Percentiles rank a stretch among this genome's conserved stretches.
Evolutionary conservation across 2,329 filamentous ascomycete species (phyloP).

Genomic region (Colletotrichum viniferum): DNA sequence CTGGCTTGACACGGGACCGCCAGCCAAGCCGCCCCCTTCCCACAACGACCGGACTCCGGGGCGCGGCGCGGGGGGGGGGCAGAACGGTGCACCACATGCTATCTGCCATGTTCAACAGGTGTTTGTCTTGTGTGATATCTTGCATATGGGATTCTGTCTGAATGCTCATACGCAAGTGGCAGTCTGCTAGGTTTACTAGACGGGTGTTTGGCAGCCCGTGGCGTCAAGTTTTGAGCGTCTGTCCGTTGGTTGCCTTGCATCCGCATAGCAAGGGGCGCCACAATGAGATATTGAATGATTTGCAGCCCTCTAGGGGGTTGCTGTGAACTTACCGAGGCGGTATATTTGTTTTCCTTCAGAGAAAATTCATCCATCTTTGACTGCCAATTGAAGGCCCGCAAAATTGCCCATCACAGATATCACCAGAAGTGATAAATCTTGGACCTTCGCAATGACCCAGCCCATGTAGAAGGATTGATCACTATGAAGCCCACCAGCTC

Average conservation of each 20-base stretch:
- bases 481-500: too few species aligned
- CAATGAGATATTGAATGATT: neutral
- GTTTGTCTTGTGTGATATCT: neutral
- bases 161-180: neutral
- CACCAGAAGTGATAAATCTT: too few species aligned
- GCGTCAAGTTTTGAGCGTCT: neutral
- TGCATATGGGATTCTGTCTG: neutral
- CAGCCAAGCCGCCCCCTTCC: neutral
- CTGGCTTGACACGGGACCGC: neutral
- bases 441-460: too few species aligned
- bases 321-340: neutral
- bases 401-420: neutral
- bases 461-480: too few species aligned
- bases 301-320: neutral
- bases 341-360: neutral
- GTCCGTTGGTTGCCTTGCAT: neutral
- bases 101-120: neutral
- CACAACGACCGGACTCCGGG: neutral
- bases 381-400: neutral
- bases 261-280: neutral
- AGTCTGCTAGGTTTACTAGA: neutral
- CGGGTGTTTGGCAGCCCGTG: neutral
- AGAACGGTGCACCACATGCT: neutral
- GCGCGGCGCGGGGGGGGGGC: neutral
- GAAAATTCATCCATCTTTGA: neutral